phyloP scores from a whole-genome alignment of 2,329 filamentous ascomycete species.

The Chaetomiaceae sp. region DNA sequence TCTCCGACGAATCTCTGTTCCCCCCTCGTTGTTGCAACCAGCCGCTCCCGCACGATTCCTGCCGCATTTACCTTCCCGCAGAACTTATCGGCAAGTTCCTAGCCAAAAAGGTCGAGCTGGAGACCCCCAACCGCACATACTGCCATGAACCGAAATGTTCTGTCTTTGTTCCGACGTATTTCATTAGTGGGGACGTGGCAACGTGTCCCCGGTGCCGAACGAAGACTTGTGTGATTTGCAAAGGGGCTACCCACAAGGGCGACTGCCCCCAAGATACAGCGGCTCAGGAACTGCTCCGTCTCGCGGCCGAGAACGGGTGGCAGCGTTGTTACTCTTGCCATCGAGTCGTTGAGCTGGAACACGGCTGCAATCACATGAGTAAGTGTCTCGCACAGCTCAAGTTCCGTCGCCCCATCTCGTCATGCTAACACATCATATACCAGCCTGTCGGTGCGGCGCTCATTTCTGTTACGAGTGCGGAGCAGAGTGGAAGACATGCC shows the following conservation, averaged over 20 bases:
- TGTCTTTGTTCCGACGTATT: constrained; percentile 36
- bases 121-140: constrained; percentile 44
- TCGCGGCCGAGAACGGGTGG: constrained; percentile 43
- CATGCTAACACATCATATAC: neutral
- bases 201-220: constrained; percentile 37
- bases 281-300: constrained; percentile 33
- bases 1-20: constrained; percentile 46
- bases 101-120: constrained; percentile 43
- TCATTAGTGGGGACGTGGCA: constrained; percentile 31
- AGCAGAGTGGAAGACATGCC: constrained; percentile 34
- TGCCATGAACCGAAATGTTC: constrained; percentile 41
- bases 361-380: constrained; percentile 55
- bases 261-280: constrained; percentile 43
- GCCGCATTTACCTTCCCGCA: constrained; percentile 31
- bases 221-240: constrained; percentile 48
- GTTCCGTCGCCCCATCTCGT: neutral
- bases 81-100: constrained; percentile 33
- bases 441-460: constrained; percentile 40
- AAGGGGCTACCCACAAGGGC: constrained; percentile 36
- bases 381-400: constrained; percentile 27
- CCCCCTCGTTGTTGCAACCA: constrained; percentile 48
- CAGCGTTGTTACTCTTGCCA: constrained; percentile 43
- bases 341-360: constrained; percentile 41
- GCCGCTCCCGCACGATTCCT: constrained; percentile 33
- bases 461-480: constrained; percentile 49